phyloP scores from a whole-genome alignment of 2,329 filamentous ascomycete species.

The Amesomyces nigricolor region DNA sequence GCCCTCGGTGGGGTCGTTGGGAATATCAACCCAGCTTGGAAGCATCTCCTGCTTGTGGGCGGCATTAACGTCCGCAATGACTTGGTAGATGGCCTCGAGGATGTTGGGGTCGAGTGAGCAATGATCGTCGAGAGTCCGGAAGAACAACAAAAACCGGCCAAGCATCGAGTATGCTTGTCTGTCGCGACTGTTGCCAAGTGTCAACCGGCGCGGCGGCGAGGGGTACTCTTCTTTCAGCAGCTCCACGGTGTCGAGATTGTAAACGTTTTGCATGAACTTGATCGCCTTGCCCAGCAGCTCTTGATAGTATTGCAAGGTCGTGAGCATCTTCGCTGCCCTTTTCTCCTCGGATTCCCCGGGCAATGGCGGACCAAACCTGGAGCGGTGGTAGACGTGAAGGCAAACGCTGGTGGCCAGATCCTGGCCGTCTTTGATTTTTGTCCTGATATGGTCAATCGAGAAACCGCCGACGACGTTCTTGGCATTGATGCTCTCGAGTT shows the following conservation, averaged over 20 bases:
- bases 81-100: slow-evolving; percentile 25
- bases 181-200: slow-evolving; percentile 13
- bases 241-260: slow-evolving; percentile 6
- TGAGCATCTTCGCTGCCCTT: slow-evolving; percentile 21
- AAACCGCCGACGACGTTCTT: slow-evolving; percentile 19
- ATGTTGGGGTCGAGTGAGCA: slow-evolving; percentile 17
- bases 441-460: slow-evolving; percentile 9
- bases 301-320: slow-evolving; percentile 13
- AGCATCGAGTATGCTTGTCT: slow-evolving; percentile 13
- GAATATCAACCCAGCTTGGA: slow-evolving; percentile 28
- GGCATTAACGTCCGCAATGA: slow-evolving; percentile 32
- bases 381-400: slow-evolving; percentile 26
- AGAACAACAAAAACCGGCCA: slow-evolving; percentile 25
- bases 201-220: slow-evolving; percentile 3
- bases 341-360: slow-evolving; percentile 13
- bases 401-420: slow-evolving; percentile 24
- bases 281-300: background rate
- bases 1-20: slow-evolving; percentile 11
- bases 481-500: slow-evolving; percentile 21
- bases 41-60: slow-evolving; percentile 30
- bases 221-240: slow-evolving; percentile 3
- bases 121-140: slow-evolving; percentile 22
- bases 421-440: slow-evolving; percentile 2
- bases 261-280: slow-evolving; percentile 13
- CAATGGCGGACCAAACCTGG: slow-evolving; percentile 5